Percentiles rank a stretch among this genome's conserved stretches.
These are phyloP conservation scores for Beauveria brongniartii DNA, from an alignment of 2,329 filamentous ascomycete genomes.

Conservation along the genomic window DNA sequence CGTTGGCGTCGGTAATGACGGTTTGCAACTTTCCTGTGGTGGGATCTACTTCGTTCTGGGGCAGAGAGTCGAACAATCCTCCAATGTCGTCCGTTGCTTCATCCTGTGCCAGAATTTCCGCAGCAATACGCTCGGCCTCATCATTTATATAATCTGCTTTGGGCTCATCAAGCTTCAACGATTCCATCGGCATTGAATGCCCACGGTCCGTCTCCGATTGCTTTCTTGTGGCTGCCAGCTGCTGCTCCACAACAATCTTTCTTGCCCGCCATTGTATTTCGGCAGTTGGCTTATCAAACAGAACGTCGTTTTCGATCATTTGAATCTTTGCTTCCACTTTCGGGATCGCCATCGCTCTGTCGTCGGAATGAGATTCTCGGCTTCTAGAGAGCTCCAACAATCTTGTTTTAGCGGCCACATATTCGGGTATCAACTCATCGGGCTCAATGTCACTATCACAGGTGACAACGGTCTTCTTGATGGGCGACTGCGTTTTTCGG, in stretches of 20 bases:
- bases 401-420: constrained; percentile 64
- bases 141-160: constrained; percentile 41
- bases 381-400: constrained; percentile 44
- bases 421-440: constrained; percentile 66
- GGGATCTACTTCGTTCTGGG: constrained; percentile 51
- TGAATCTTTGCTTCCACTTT: constrained; percentile 67
- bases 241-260: constrained; percentile 52
- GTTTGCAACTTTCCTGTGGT: constrained; percentile 50
- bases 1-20: constrained; percentile 43
- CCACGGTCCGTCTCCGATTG: constrained; percentile 17
- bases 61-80: constrained; percentile 50
- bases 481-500: constrained; percentile 20
- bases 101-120: constrained; percentile 48
- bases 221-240: constrained; percentile 44
- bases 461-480: constrained; percentile 38
- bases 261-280: constrained; percentile 57
- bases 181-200: constrained; percentile 9
- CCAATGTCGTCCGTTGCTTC: constrained; percentile 45
- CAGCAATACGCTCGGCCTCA: constrained; percentile 51
- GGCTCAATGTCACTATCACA: constrained; percentile 67
- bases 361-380: constrained; percentile 19
- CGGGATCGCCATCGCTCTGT: constrained; percentile 41
- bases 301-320: constrained; percentile 67
- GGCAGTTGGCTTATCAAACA: constrained; percentile 62
- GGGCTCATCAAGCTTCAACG: constrained; percentile 19